Conservation (phyloP, 2,329 filamentous ascomycete genomes). For the Metarhizium brunneum region DNA sequence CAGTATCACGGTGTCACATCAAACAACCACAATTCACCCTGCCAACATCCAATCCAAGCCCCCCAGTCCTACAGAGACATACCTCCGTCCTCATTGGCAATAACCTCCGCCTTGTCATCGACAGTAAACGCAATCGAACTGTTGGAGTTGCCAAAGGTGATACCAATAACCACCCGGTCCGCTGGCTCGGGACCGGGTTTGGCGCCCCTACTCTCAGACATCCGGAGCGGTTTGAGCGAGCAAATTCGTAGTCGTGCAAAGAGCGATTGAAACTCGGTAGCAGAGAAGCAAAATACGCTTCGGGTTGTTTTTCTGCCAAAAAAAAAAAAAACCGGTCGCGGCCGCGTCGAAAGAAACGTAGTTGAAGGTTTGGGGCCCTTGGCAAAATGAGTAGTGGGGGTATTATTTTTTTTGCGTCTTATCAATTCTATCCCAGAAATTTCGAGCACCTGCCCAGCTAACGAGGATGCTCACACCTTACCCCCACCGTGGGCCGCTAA, state of each 20-base stretch:
- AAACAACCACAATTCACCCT: neutral
- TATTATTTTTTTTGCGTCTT: conserved; percentile 1
- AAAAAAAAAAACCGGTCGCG: neutral
- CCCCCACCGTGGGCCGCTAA: neutral
- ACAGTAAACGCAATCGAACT: conserved; percentile 91
- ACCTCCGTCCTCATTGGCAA: conserved; percentile 98
- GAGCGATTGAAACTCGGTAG: neutral
- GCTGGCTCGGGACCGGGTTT: conserved; percentile 40
- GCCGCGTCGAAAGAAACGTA: neutral
- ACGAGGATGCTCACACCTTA: no score
- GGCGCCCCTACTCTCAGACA: conserved; percentile 37
- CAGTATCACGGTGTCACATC: neutral
- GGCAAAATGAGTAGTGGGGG: conserved; percentile 7
- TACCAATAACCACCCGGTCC: conserved; percentile 72
- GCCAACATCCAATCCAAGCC: neutral
- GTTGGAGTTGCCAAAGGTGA: conserved; percentile 97
- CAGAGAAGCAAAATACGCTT: neutral
- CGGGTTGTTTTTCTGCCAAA: neutral
- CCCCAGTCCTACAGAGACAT: conserved; percentile 22
- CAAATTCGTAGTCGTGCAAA: neutral
- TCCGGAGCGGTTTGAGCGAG: conserved; percentile 15
- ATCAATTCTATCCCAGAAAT: no score
- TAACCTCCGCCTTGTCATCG: conserved; percentile 93
- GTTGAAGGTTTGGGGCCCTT: neutral
- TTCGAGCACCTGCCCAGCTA: no score